A percentile compares a stretch with the other conserved stretches of the same genome.
Evolutionary conservation across 768 basidiomycete species (phyloP).

Genomic region (Tylopilus felleus): DNA sequence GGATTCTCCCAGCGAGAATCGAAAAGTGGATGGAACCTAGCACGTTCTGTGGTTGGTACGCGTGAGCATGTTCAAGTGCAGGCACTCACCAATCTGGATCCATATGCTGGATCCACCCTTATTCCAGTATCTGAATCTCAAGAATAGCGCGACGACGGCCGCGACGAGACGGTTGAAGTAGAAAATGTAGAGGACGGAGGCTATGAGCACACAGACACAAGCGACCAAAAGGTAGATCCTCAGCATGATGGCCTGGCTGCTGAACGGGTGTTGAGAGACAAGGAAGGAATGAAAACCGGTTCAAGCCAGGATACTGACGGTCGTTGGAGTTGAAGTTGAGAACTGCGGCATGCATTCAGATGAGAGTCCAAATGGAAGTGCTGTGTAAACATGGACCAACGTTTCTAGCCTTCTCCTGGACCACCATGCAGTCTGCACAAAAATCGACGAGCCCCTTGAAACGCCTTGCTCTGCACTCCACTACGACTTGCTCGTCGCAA

Average conservation of each 20-base stretch:
- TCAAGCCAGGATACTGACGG: neutral
- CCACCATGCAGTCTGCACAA: constrained; percentile 24
- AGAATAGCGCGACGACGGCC: constrained; percentile 54
- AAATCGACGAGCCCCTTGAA: constrained; percentile 47
- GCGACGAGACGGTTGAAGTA: constrained; percentile 89
- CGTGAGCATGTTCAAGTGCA: neutral
- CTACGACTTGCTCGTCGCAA: constrained; percentile 66
- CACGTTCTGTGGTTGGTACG: constrained; percentile 1
- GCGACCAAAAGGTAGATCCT: constrained; percentile 58
- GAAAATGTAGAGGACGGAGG: constrained; percentile 74
- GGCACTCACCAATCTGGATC: constrained; percentile 70
- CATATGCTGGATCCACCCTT: constrained; percentile 72
- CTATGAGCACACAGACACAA: constrained; percentile 53
- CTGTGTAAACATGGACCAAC: neutral
- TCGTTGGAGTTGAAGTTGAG: neutral
- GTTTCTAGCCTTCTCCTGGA: neutral
- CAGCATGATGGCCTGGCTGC: constrained; percentile 41
- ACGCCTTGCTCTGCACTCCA: constrained; percentile 67
- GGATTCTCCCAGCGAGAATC: constrained; percentile 78
- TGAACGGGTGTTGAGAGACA: neutral
- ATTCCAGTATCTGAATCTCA: constrained; percentile 80
- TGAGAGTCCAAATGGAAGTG: neutral
- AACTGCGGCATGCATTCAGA: constrained; percentile 2
- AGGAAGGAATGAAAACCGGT: neutral
- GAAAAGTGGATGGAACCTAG: constrained; percentile 92